Evolutionary conservation across 2,329 filamentous ascomycete species (phyloP).

Genomic region (Cryphonectria nitschkei): DNA sequence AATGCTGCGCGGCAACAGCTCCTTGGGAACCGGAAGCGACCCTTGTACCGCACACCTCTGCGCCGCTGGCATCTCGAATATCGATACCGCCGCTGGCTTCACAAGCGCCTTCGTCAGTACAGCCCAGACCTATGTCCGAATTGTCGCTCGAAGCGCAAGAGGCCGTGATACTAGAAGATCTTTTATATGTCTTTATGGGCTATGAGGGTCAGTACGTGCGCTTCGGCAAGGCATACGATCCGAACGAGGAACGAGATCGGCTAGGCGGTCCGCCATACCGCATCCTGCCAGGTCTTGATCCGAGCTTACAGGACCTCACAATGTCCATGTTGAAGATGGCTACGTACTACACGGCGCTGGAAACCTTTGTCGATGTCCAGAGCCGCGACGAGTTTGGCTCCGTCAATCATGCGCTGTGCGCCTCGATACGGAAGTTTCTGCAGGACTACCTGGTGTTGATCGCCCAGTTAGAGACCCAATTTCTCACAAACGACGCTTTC

Average conservation of each 20-base stretch:
- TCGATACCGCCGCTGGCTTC: constrained; percentile 71
- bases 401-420: constrained; percentile 94
- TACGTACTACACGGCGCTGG: constrained; percentile 87
- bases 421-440: constrained; percentile 86
- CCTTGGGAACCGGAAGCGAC: constrained; percentile 81
- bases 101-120: constrained; percentile 69
- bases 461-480: constrained; percentile 90
- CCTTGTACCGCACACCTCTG: constrained; percentile 67
- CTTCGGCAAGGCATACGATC: constrained; percentile 81
- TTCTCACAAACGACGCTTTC: constrained; percentile 84
- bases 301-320: constrained; percentile 85
- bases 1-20: constrained; percentile 40
- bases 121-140: constrained; percentile 69
- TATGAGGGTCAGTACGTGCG: constrained; percentile 98
- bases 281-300: constrained; percentile 82
- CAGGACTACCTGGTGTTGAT: constrained; percentile 94
- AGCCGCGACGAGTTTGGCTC: constrained; percentile 90
- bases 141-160: constrained; percentile 84
- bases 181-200: constrained; percentile 96
- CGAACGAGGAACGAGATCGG: constrained; percentile 82
- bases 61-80: constrained; percentile 69
- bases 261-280: constrained; percentile 81
- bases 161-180: constrained; percentile 82
- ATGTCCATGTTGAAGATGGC: constrained; percentile 91
- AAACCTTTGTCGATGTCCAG: constrained; percentile 92